A percentile compares a stretch with the other conserved stretches of the same genome.
Evolutionary conservation across 441 rosid species (phyloP).

Genomic region (Gossypium davidsonii): DNA sequence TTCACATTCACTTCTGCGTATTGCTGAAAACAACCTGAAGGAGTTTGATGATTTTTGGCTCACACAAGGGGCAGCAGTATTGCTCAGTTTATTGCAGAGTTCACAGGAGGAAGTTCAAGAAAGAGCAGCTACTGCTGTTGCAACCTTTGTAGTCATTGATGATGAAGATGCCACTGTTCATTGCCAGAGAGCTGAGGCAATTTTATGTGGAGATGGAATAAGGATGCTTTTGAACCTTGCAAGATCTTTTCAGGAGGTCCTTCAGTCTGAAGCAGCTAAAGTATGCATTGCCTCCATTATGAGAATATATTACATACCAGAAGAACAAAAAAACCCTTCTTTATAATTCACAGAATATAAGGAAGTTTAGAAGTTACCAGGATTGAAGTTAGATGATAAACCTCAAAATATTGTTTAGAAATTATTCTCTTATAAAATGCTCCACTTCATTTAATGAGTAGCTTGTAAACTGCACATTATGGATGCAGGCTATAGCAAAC

Average conservation of each 20-base stretch:
- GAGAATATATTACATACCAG: not conserved
- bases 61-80: constrained; percentile 73
- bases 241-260: constrained; percentile 84
- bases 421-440: not conserved
- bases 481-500: constrained; percentile 80
- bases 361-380: not conserved
- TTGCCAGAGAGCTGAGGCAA: constrained; percentile 82
- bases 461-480: not conserved
- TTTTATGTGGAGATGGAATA: constrained; percentile 79
- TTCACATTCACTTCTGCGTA: constrained; percentile 74
- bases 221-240: constrained; percentile 80
- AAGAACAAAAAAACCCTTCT: not conserved
- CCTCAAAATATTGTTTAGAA: not conserved
- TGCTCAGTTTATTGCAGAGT: constrained; percentile 79
- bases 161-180: constrained; percentile 91
- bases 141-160: constrained; percentile 87
- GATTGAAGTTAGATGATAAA: not conserved
- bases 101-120: constrained; percentile 93
- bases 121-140: constrained; percentile 84
- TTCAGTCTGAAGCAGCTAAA: constrained; percentile 95
- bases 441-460: not conserved
- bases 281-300: constrained; percentile 20
- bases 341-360: not conserved
- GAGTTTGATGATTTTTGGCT: constrained; percentile 86
- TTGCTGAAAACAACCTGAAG: constrained; percentile 74